Conservation (phyloP, 1,284 basidiomycete genomes). For the Anthracocystis panici-leucophaei region DNA sequence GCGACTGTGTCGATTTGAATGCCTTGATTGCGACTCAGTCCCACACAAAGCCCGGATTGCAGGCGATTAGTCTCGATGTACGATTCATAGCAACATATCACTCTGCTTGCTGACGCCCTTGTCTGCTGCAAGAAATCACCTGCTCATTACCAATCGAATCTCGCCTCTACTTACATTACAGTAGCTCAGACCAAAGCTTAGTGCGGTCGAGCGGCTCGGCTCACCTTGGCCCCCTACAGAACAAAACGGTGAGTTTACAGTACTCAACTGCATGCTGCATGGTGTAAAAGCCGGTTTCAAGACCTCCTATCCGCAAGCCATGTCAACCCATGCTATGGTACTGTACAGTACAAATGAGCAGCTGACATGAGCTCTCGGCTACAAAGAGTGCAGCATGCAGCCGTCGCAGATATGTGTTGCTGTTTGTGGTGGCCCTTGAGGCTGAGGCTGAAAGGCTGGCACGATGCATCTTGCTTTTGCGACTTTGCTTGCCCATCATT, state of each 20-base stretch:
- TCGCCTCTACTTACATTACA: background rate
- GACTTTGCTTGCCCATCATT: background rate
- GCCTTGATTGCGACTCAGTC: background rate
- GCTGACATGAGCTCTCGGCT: conserved; percentile 23
- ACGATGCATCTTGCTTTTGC: conserved; percentile 12
- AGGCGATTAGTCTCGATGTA: background rate
- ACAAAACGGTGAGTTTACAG: no score
- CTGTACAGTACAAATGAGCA: background rate
- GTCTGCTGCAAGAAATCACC: conserved; percentile 1
- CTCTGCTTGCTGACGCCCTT: conserved; percentile 29
- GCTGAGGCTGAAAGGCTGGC: conserved; percentile 13
- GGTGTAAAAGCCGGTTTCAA: no score
- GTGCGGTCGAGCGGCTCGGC: background rate
- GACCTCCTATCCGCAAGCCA: conserved; percentile 7
- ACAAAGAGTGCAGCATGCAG: background rate
- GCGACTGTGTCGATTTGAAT: background rate
- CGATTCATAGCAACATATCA: conserved; percentile 20
- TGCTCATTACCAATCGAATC: background rate
- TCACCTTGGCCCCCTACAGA: background rate
- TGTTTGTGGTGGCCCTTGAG: conserved; percentile 1
- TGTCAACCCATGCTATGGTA: conserved; percentile 2
- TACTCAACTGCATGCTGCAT: conserved; percentile 1
- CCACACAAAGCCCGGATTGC: background rate
- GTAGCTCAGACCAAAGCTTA: background rate
- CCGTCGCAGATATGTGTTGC: background rate